Conservation (phyloP, 1,284 basidiomycete genomes). For the Apiotrichum siamense region DNA sequence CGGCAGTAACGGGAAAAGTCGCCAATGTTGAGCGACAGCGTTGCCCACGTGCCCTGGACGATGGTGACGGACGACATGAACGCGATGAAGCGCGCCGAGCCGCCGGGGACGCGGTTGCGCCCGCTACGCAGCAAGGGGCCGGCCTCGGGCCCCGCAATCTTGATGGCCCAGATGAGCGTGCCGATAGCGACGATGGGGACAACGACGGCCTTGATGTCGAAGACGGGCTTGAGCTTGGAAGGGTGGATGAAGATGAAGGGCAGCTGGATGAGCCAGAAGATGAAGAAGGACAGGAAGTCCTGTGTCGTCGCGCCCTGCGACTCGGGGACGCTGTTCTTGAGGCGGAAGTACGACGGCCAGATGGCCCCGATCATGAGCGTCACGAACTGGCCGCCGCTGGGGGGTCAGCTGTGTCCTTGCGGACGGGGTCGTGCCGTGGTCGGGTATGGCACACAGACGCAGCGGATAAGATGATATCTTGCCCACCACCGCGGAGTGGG, state of each 20-base stretch:
- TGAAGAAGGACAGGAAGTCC: slow-evolving; percentile 60
- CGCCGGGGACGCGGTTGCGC: slow-evolving; percentile 23
- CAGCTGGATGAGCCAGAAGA: slow-evolving; percentile 59
- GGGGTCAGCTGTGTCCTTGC: slow-evolving; percentile 5
- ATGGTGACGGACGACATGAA: slow-evolving; percentile 35
- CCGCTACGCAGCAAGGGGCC: slow-evolving; percentile 52
- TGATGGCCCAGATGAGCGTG: slow-evolving; percentile 68
- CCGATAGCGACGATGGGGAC: slow-evolving; percentile 64
- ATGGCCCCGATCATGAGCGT: slow-evolving; percentile 66
- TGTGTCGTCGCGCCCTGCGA: slow-evolving; percentile 60
- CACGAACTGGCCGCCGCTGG: slow-evolving; percentile 27
- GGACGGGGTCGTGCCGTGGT: too few species aligned
- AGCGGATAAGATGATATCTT: too few species aligned
- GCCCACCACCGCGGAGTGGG: background rate
- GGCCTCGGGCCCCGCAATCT: slow-evolving; percentile 58
- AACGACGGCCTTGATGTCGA: slow-evolving; percentile 59
- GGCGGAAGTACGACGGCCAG: slow-evolving; percentile 61
- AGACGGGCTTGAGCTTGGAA: slow-evolving; percentile 65
- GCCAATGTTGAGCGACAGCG: slow-evolving; percentile 62
- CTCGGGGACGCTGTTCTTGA: slow-evolving; percentile 60
- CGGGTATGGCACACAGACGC: too few species aligned
- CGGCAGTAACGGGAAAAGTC: slow-evolving; percentile 52
- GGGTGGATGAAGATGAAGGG: slow-evolving; percentile 71
- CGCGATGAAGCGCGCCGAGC: slow-evolving; percentile 31
- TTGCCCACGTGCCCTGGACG: slow-evolving; percentile 38